Base-by-base conservation (phyloP, 176 grass and related monocot genomes). In the Hordeum marinum region DNA sequence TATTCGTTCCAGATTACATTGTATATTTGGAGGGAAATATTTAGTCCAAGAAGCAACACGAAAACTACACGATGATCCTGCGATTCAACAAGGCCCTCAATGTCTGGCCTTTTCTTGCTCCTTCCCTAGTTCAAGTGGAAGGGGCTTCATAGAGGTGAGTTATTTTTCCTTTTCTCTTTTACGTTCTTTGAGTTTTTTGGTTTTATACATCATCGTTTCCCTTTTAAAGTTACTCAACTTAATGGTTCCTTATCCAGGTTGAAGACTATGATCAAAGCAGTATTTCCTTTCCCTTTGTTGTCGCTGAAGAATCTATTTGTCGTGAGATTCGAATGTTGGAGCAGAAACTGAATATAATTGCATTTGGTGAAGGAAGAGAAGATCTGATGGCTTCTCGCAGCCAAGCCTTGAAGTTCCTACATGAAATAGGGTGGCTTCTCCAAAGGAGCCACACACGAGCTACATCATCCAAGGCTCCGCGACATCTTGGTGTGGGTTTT, bases 111-210 rank as follows among this genome's bases (percentile, higher is more conserved):
- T 98, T 66, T 94, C 93, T 62, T 98, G 96, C 90, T 93, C 83
- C 18, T 79, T 98, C 58, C 91, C 93, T 68, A 87, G 67, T 82
- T 83, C 76, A 57, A 90, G 70, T 45, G 96, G 96, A 65, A 86
- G 93, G 90, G 96, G 96, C 81, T 92, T 95, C 63, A 95, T 95
- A 84, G 96, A 98, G 96, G 96, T 95, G 10, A 77, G 37, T 74
- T 73, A 12, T 67, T 43, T 37, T 1, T 42, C 81, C 7, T 63
- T 80, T 72, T 43, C 45, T 7, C 52, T 21, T 3, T 3, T 92
- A 10, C 77, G 37, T 79, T 32, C 10, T 79, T 66, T 12, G 5
- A 32, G 13, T 68, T 72, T 43, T 76, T 46, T 85, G 15, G 68
- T 62, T 72, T 10, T 72, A 60, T 46, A 9, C 80, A 8, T 68